Evolutionary conservation across 306 rosid genomes (phyloP).

Genomic region (Trifolium pratense): DNA sequence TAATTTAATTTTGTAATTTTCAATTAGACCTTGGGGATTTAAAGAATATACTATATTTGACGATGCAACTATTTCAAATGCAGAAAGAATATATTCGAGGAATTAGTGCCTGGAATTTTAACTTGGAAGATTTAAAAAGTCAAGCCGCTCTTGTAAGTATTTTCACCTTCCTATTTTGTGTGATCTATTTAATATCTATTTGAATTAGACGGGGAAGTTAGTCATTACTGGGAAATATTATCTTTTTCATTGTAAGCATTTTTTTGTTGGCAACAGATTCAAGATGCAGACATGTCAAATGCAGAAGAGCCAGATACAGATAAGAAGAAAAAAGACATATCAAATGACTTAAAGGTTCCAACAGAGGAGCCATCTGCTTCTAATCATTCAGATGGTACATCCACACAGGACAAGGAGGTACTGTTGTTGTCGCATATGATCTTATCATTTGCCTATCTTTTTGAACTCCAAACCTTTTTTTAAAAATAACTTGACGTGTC

Average conservation of each 20-base stretch:
- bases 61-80: conserved; percentile 29
- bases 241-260: conserved; percentile 32
- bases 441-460: conserved; percentile 29
- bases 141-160: conserved; percentile 96
- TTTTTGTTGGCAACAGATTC: conserved; percentile 67
- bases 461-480: conserved; percentile 26
- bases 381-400: conserved; percentile 57
- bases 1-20: conserved; percentile 15
- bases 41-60: conserved; percentile 29
- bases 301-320: conserved; percentile 57
- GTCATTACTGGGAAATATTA: conserved; percentile 16
- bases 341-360: conserved; percentile 54
- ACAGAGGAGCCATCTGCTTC: conserved; percentile 49
- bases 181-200: conserved; percentile 29
- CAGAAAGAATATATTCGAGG: conserved; percentile 99
- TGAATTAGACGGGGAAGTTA: conserved; percentile 25
- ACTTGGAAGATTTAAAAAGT: conserved; percentile 90
- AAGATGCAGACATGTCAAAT: conserved; percentile 67
- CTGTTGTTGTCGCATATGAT: conserved; percentile 33
- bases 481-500: background rate
- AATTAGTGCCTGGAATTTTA: conserved; percentile 99
- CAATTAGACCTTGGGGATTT: conserved; percentile 19
- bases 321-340: conserved; percentile 51
- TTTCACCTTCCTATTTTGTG: conserved; percentile 38
- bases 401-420: conserved; percentile 68